Percentiles rank a stretch among this genome's conserved stretches.
These are phyloP conservation scores for Jackrogersella minutella DNA, from an alignment of 495 filamentous ascomycete species.

Conservation along the genomic window DNA sequence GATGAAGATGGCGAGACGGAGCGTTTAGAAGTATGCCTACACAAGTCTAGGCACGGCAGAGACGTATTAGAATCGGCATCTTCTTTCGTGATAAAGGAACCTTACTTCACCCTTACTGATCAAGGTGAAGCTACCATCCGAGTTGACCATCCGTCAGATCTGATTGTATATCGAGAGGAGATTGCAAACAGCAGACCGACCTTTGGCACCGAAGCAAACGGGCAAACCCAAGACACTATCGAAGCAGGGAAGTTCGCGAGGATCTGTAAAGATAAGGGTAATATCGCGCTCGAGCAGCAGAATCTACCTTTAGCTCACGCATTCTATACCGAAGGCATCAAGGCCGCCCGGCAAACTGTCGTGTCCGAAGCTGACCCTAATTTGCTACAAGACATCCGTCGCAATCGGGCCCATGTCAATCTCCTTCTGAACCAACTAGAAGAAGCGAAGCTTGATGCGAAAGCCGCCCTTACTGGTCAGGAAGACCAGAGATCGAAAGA, in stretches of 20 bases:
- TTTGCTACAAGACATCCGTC: conserved; percentile 27
- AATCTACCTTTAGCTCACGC: conserved; percentile 41
- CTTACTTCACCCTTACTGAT: conserved; percentile 54
- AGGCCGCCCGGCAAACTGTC: conserved; percentile 24
- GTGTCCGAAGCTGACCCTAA: conserved; percentile 1
- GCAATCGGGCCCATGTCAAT: conserved; percentile 40
- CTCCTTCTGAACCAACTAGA: conserved; percentile 44
- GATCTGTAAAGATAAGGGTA: conserved; percentile 47
- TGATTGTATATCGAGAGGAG: conserved; percentile 33
- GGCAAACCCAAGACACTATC: neutral
- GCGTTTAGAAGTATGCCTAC: conserved; percentile 44
- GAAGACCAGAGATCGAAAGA: conserved; percentile 40
- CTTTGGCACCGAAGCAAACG: neutral
- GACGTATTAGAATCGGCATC: conserved; percentile 44
- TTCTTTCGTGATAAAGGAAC: conserved; percentile 58
- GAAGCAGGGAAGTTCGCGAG: conserved; percentile 36
- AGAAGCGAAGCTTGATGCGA: conserved; percentile 46
- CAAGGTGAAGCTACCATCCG: conserved; percentile 54
- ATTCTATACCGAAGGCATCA: conserved; percentile 46
- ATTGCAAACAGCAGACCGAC: neutral
- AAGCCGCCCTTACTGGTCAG: conserved; percentile 38
- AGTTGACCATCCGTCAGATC: conserved; percentile 60
- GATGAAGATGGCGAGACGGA: conserved; percentile 53
- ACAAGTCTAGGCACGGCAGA: conserved; percentile 40
- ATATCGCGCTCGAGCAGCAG: conserved; percentile 43